Evolutionary conservation across 495 filamentous ascomycete species (phyloP).

Genomic region (Hypoxylon intermedium): DNA sequence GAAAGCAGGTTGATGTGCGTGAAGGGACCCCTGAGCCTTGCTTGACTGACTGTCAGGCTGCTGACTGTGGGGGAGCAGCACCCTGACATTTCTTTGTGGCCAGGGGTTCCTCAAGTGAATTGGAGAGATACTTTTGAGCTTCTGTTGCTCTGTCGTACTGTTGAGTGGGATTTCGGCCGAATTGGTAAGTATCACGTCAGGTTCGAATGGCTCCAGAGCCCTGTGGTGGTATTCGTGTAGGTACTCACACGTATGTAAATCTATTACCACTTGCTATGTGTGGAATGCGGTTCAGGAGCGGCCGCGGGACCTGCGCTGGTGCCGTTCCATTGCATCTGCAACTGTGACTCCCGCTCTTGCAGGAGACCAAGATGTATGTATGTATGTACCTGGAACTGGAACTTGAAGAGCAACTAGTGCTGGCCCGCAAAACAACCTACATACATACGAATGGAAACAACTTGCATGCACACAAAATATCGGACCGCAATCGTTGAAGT

Average conservation of each 20-base stretch:
- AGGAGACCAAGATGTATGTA: slow-evolving; percentile 2
- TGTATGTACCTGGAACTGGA: neutral
- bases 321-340: slow-evolving; percentile 37
- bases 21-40: slow-evolving; percentile 7
- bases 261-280: neutral
- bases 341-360: slow-evolving; percentile 31
- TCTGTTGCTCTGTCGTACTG: neutral
- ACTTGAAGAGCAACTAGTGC: slow-evolving; percentile 20
- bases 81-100: slow-evolving; percentile 12
- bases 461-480: slow-evolving; percentile 30
- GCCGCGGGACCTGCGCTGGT: slow-evolving; percentile 33
- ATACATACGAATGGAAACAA: slow-evolving; percentile 26
- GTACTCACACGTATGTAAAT: neutral
- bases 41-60: no score
- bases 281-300: neutral
- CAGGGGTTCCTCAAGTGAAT: neutral
- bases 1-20: slow-evolving; percentile 23
- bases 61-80: slow-evolving; percentile 28
- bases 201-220: neutral
- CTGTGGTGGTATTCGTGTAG: neutral
- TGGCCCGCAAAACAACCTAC: slow-evolving; percentile 18
- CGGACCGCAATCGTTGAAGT: slow-evolving; percentile 20
- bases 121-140: no score
- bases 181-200: slow-evolving; percentile 5
- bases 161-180: neutral